A percentile compares a stretch with the other conserved stretches of the same genome.
These are phyloP conservation scores for Lactarius psammicola DNA, from an alignment of 768 basidiomycete genomes.

Conservation along the genomic window DNA sequence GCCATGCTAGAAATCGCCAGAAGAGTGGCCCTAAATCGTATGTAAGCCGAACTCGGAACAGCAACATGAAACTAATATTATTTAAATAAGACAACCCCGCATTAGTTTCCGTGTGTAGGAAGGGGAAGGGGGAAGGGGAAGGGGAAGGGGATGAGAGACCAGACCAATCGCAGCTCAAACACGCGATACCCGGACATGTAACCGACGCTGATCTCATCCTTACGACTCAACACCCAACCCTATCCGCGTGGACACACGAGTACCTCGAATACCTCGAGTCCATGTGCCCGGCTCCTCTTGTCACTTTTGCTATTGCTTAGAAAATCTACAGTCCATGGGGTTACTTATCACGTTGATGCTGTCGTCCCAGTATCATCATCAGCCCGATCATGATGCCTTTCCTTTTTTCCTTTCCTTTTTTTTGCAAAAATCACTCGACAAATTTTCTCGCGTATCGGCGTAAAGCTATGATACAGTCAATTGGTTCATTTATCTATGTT, in stretches of 20 bases:
- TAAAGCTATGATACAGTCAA: not conserved
- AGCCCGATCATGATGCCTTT: not conserved
- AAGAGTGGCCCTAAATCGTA: not conserved
- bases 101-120: slow-evolving; percentile 1
- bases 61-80: not conserved
- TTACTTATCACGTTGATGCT: not conserved
- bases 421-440: not conserved
- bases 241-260: not conserved
- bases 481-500: not conserved
- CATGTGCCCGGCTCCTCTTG: not conserved
- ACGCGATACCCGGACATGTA: not conserved
- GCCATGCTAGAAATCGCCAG: not conserved
- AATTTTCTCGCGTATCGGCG: not conserved
- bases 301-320: not conserved
- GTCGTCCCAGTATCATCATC: not conserved
- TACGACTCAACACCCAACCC: not conserved
- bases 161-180: slow-evolving; percentile 1
- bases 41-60: slow-evolving; percentile 13
- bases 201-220: not conserved
- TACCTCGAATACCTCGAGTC: not conserved
- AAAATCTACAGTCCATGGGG: not conserved
- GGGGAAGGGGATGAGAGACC: not conserved
- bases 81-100: not conserved
- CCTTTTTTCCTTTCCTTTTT: not conserved
- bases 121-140: not conserved